Percentiles rank a stretch among this genome's conserved stretches.
Conservation (phyloP, 371 early-diverging fungal genomes). For the Chytridium lagenaria region DNA sequence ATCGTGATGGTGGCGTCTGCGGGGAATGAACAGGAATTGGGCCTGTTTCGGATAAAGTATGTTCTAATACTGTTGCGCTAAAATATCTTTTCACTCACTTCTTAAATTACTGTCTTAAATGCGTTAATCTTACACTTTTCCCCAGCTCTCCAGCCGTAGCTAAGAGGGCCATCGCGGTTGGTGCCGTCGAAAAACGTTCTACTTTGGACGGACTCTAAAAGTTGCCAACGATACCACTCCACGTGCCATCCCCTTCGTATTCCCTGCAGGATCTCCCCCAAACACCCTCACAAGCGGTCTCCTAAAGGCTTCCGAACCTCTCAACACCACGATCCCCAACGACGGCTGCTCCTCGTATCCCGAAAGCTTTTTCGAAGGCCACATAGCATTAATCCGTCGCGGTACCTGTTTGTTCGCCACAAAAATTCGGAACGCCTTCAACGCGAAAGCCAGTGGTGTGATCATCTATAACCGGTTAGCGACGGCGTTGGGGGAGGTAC, state of each 20-base stretch:
- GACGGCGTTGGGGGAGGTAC: slow-evolving; percentile 11
- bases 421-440: slow-evolving; percentile 25
- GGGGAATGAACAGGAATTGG: slow-evolving; percentile 42
- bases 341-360: slow-evolving; percentile 20
- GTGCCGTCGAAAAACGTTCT: slow-evolving; percentile 26
- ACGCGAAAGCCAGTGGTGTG: slow-evolving; percentile 34
- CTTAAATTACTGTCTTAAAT: not conserved
- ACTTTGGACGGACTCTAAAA: not conserved
- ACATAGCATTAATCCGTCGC: slow-evolving; percentile 26
- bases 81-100: no score
- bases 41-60: slow-evolving; percentile 29
- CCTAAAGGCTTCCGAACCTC: slow-evolving; percentile 8
- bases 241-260: not conserved
- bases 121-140: not conserved
- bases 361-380: slow-evolving; percentile 4
- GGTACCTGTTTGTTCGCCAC: slow-evolving; percentile 15
- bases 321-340: not conserved
- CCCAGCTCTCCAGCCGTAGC: slow-evolving; percentile 29
- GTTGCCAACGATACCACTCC: not conserved
- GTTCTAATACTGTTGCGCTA: not conserved
- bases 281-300: not conserved
- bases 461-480: slow-evolving; percentile 34
- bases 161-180: slow-evolving; percentile 21
- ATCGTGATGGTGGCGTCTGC: slow-evolving; percentile 35
- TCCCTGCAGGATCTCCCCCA: not conserved